Percentiles rank a stretch among this genome's conserved stretches.
phyloP scores from a whole-genome alignment of 148 eudicot species.

The Pouteria glomerata region DNA sequence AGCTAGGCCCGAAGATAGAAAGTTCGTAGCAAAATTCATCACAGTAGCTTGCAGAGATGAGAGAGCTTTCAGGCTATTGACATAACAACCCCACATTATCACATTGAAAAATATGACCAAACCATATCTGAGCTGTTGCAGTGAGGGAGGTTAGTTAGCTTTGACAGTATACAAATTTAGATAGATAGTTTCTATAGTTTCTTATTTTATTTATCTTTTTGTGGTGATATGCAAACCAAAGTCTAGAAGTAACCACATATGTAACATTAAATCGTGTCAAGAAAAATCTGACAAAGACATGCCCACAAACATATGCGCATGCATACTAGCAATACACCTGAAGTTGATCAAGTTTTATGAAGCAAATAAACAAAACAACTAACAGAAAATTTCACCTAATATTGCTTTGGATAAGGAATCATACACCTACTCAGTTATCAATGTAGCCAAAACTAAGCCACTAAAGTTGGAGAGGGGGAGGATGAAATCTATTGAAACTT shows the following conservation, averaged over 20 bases:
- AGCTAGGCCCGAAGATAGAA: constrained; percentile 84
- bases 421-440: not conserved
- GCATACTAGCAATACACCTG: not conserved
- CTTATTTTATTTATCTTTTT: not conserved
- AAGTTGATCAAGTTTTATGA: not conserved
- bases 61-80: constrained; percentile 84
- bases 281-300: not conserved
- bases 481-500: too few species aligned
- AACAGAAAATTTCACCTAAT: not conserved
- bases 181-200: not conserved
- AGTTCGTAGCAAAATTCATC: constrained; percentile 85
- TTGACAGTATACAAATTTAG: not conserved
- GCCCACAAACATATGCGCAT: not conserved
- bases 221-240: not conserved
- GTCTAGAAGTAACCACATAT: not conserved
- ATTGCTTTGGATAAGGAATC: not conserved
- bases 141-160: constrained; percentile 13
- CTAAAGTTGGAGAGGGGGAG: too few species aligned
- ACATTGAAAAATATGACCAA: constrained; percentile 66
- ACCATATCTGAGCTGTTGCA: constrained; percentile 61
- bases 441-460: not conserved
- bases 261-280: not conserved
- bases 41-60: constrained; percentile 98
- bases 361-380: not conserved
- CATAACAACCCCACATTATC: constrained; percentile 95